A percentile compares a stretch with the other conserved stretches of the same genome.
Evolutionary conservation across 2,329 filamentous ascomycete genomes (phyloP).

Genomic region (Zelopaecilomyces penicillatus): DNA sequence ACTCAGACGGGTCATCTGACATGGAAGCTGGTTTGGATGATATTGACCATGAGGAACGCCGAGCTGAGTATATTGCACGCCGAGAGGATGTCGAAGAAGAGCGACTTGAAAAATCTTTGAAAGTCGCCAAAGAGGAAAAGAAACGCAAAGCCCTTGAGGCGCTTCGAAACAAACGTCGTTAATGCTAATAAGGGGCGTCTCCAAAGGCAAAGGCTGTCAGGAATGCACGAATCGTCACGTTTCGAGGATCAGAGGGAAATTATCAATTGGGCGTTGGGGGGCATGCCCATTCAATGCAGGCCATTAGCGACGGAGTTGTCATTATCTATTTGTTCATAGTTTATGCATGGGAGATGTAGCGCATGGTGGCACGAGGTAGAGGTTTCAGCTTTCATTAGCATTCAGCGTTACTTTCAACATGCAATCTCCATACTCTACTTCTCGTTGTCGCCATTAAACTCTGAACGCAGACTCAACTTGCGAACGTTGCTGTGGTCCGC

Average conservation of each 20-base stretch:
- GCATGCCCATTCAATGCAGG: neutral
- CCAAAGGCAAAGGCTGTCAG: neutral
- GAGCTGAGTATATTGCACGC: slow-evolving; percentile 53
- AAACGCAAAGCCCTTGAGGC: slow-evolving; percentile 35
- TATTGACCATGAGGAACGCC: slow-evolving; percentile 61
- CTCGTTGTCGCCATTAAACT: too few species aligned
- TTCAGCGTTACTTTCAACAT: too few species aligned
- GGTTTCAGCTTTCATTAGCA: too few species aligned
- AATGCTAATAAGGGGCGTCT: slow-evolving; percentile 7
- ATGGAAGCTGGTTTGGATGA: slow-evolving; percentile 73
- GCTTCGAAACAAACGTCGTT: slow-evolving; percentile 23
- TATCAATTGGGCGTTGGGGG: too few species aligned
- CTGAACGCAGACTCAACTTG: too few species aligned
- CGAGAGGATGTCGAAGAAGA: slow-evolving; percentile 60
- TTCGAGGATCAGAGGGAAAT: too few species aligned
- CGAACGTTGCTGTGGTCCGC: too few species aligned
- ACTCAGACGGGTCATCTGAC: slow-evolving; percentile 60
- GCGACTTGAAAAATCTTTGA: slow-evolving; percentile 51
- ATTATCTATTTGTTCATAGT: slow-evolving; percentile 4
- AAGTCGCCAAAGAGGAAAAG: slow-evolving; percentile 52
- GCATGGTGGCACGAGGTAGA: too few species aligned
- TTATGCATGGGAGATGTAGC: neutral
- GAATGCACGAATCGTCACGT: too few species aligned
- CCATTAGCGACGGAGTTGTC: slow-evolving; percentile 34
- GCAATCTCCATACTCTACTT: too few species aligned